Conservation (phyloP, 805 yeast genomes). For the Komagataella pastoris region DNA sequence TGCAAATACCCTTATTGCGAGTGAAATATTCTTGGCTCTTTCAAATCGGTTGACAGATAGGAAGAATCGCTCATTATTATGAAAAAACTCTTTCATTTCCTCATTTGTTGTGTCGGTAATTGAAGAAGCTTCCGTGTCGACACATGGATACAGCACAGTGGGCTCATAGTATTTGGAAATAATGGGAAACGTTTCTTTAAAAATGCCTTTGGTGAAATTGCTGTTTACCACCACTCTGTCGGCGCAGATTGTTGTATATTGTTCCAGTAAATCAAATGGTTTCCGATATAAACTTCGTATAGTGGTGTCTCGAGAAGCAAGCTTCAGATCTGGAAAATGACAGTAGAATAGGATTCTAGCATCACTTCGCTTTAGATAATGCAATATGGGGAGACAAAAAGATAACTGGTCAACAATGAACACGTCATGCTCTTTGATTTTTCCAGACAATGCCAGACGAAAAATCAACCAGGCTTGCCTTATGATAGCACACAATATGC, state of each 20-base stretch:
- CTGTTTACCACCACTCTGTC: slow-evolving; percentile 85
- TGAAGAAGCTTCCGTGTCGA: slow-evolving; percentile 25
- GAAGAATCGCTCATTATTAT: slow-evolving; percentile 25
- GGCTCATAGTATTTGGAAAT: slow-evolving; percentile 24
- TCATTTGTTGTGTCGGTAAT: slow-evolving; percentile 11
- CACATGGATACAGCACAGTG: slow-evolving; percentile 68
- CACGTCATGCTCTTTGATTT: slow-evolving; percentile 43
- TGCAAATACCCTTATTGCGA: slow-evolving; percentile 65
- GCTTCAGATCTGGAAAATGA: slow-evolving; percentile 86
- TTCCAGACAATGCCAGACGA: slow-evolving; percentile 31
- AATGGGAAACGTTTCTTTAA: slow-evolving; percentile 44
- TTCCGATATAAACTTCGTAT: slow-evolving; percentile 55
- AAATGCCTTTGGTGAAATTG: slow-evolving; percentile 62
- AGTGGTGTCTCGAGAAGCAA: slow-evolving; percentile 44
- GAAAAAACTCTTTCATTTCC: slow-evolving; percentile 22
- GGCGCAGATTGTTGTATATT: slow-evolving; percentile 60
- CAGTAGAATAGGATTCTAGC: slow-evolving; percentile 73
- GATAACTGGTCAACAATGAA: slow-evolving; percentile 84
- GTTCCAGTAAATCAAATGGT: slow-evolving; percentile 81
- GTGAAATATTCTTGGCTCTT: slow-evolving; percentile 64
- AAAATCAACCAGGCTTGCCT: slow-evolving; percentile 63
- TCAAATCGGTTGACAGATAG: slow-evolving; percentile 85
- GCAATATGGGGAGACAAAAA: slow-evolving; percentile 66
- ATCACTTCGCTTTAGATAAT: slow-evolving; percentile 20
- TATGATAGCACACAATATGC: slow-evolving; percentile 69